Base-by-base conservation (phyloP, 2,329 filamentous ascomycete species). In the Sphaceloma murrayae region DNA sequence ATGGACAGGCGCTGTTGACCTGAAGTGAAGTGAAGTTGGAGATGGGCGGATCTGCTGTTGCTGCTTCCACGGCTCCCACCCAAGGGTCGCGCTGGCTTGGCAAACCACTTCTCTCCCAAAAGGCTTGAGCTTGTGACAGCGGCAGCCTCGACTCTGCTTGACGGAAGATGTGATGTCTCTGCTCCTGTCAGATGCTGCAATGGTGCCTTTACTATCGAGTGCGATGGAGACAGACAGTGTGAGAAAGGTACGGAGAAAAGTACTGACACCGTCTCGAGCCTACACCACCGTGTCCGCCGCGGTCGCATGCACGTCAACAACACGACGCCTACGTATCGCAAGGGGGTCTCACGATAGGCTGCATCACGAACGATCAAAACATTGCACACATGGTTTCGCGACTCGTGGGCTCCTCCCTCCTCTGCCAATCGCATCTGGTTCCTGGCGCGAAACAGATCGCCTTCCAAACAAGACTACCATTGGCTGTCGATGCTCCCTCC, bases 71-170 rank as follows among this genome's bases (percentile, higher is more conserved):
- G 33, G n/a, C 24, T 27, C 34, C 34, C 21, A 22, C 36, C 36
- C 13, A 40, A 40, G 22, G 36, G 24, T 2, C 14, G 13, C 9
- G 21, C n/a, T 24, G 24, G 79, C 64, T 80, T 72, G 73, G 80
- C 80, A 81, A 95, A 88, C 48, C 40, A 40, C 77, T 94, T 86
- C 69, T 96, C 88, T n/a, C n/a, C n/a, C n/a, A n/a, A n/a, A n/a
- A n/a, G n/a, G n/a, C 83, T 94, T 89, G 72, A 98, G 80, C 65
- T 80, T 73, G 73, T 39, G 34, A 39, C 22, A 19, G 34, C 33
- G 27, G 16, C 3, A 19, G 33, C 16, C 17, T 13, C 17, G n/a
- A 11, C 21, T 4, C 3, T 4, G n/a, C n/a, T n/a, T 24, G 34
- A 26, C 11, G 11, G 13, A 38, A 38, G 21, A 24, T 14, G 17